Evolutionary conservation across 2,329 filamentous ascomycete genomes (phyloP), one percentile per base, ranked within the genome.

Genomic region (Ascochyta koolunga): DNA sequence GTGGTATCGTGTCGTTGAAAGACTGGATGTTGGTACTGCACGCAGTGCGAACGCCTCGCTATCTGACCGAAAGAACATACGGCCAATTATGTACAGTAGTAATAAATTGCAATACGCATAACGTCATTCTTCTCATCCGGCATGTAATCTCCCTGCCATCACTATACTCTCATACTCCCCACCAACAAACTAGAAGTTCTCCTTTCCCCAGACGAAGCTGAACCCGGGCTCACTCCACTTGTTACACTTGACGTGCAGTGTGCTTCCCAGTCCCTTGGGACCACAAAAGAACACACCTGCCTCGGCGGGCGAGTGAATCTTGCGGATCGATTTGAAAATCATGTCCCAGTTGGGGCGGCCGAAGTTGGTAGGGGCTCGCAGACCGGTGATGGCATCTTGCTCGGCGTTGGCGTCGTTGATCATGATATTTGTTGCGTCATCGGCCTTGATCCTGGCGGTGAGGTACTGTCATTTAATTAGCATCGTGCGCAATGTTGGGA

Each of bases 351-450:
- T 93, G 15, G 91, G 91, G 21, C 90, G 82, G 48, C 91, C 91
- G 71, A 95, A 92, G 78, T 92, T 95, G 37, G 90, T 95, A 18
- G 90, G 90, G 49, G 89, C 88, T 42, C 89, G 83, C 25, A 95
- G 82, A 49, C 91, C 90, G 0, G 90, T 95, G 71, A 95, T 93
- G 66, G 90, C 86, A 73, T 95, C 90, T 75, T 89, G 89, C 72
- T 93, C 89, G 62, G 89, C 88, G 69, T 92, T 90, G 72, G 88
- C 89, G 66, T 93, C 89, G 78, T 93, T 93, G 81, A 93, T 92
- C 89, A 93, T 93, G 78, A 95, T 93, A 78, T 95, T 93, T 39
- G 89, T 92, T 43, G 90, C 90, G 69, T 93, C 90, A 72, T 93
- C 89, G 22, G 86, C 84, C 79, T 92, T 91, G 78, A 93, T 92